A percentile compares a stretch with the other conserved stretches of the same genome.
These are phyloP conservation scores for Malus sieversii DNA, from an alignment of 306 rosid genomes.

Conservation along the genomic window DNA sequence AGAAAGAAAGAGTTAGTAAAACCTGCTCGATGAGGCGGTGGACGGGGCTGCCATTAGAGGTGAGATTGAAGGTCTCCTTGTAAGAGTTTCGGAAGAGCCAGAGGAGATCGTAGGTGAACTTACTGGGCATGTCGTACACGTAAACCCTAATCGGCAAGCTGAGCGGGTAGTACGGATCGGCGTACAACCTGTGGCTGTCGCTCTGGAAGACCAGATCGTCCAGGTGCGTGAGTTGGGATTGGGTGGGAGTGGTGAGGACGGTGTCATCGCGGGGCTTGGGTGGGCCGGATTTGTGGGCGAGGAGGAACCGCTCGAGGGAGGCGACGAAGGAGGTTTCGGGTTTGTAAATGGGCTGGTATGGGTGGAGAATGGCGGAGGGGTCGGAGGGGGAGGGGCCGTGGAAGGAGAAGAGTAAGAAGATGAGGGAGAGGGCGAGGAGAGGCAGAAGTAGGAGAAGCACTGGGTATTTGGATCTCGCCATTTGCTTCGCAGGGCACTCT, in stretches of 20 bases:
- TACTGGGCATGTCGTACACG: conserved; percentile 79
- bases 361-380: neutral
- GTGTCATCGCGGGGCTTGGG: conserved; percentile 1
- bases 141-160: conserved; percentile 58
- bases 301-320: conserved; percentile 79
- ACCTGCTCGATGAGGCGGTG: conserved; percentile 96
- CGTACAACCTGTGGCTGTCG: conserved; percentile 26
- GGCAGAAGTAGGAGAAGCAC: conserved; percentile 19
- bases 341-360: neutral
- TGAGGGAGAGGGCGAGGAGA: conserved; percentile 28
- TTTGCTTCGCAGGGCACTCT: conserved; percentile 10
- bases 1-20: too few relatives aligned
- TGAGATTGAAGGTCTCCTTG: conserved; percentile 65
- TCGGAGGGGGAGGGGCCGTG: conserved; percentile 14
- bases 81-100: conserved; percentile 55
- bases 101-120: conserved; percentile 77
- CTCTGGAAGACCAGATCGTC: conserved; percentile 29
- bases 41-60: conserved; percentile 94
- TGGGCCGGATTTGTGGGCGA: conserved; percentile 22
- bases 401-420: conserved; percentile 34
- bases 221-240: conserved; percentile 16
- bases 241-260: neutral
- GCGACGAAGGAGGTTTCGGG: conserved; percentile 60
- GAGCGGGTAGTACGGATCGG: conserved; percentile 48
- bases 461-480: conserved; percentile 54